Evolutionary conservation across 345 rosid genomes (phyloP), one percentile per base, ranked within the genome.

Genomic region (Mangifera indica): DNA sequence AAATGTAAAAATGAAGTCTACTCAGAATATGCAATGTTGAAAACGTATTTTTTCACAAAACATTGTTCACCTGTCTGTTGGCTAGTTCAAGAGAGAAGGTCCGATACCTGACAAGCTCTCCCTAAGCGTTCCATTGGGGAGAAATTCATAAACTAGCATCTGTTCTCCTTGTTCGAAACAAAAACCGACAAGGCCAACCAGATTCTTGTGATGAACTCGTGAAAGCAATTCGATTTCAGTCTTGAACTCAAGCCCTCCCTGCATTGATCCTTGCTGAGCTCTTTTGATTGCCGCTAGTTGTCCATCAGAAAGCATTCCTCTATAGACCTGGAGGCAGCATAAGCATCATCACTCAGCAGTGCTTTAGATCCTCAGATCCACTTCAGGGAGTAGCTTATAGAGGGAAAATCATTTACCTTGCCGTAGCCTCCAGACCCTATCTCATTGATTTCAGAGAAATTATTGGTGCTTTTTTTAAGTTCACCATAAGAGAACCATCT

Each of bases 361-460:
- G 5, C 8, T 37, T 37, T 37, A 37, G 42, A 5, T 6, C 42
- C 8, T 37, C 42, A 37, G 42, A 5, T 6, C 42, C 8, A 5
- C 42, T 37, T 37, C n/a, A 11, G 24, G 3, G 63, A 59, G 34
- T 25, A 59, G 42, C 26, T 26, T 14, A 24, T 5, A 32, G 42
- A 60, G 55, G 45, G 42, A 13, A 37, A 13, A 53, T 4, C 12
- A 54, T 55, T 59, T 77, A 91, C 98, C 89, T 90, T 95, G 67
- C 99, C 97, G 48, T 88, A 95, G 24, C 99, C 99, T 74, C 99
- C 99, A 69, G 86, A 92, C 34, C 99, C 99, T 29, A 95, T 81
- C 85, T 88, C 93, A 57, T 86, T 92, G 42, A 79, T 87, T 54
- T 79, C 84, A 1, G 96, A 88, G 81, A 95, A 92, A 57, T 87